A percentile compares a stretch with the other conserved stretches of the same genome.
phyloP scores from a whole-genome alignment of 805 yeast genomes.

The Starmerella sirachaensis region DNA sequence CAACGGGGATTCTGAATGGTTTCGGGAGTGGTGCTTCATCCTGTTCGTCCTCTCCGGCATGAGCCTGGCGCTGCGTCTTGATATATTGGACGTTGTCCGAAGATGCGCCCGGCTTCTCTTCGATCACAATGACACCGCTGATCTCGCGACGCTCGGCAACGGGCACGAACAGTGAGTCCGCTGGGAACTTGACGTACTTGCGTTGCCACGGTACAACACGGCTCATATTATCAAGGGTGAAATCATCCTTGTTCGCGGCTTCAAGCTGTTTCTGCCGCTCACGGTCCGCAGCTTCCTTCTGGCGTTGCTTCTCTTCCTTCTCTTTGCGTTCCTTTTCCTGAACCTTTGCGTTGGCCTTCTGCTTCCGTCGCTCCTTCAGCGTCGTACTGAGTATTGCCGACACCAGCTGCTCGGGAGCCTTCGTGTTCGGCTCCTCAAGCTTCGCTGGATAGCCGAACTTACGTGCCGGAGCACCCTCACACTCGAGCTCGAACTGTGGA shows the following conservation, averaged over 20 bases:
- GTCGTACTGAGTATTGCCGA: constrained; percentile 94
- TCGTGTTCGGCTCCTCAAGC: constrained; percentile 62
- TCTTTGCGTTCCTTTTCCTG: constrained; percentile 22
- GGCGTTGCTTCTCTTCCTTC: constrained; percentile 23
- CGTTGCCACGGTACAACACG: constrained; percentile 86
- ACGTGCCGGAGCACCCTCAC: constrained; percentile 62
- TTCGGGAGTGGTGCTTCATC: constrained; percentile 41
- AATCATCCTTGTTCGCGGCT: constrained; percentile 34
- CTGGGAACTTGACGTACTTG: constrained; percentile 69
- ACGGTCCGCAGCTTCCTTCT: constrained; percentile 24
- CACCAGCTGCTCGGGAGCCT: constrained; percentile 76
- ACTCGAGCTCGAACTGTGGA: constrained; percentile 70
- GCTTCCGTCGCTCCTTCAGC: constrained; percentile 79
- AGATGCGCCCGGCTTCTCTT: constrained; percentile 1
- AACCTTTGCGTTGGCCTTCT: constrained; percentile 26
- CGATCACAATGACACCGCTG: constrained; percentile 29
- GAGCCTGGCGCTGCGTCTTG: constrained; percentile 75
- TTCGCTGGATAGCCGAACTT: constrained; percentile 84
- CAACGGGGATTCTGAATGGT: constrained; percentile 26
- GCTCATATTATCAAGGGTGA: constrained; percentile 62
- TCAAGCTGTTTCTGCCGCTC: constrained; percentile 27
- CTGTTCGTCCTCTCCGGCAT: constrained; percentile 65
- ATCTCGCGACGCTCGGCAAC: constrained; percentile 43
- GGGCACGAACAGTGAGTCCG: constrained; percentile 60
- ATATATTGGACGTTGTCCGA: constrained; percentile 45